Base-by-base conservation (phyloP, 139 green algal species). In the Nannochloris sp. region DNA sequence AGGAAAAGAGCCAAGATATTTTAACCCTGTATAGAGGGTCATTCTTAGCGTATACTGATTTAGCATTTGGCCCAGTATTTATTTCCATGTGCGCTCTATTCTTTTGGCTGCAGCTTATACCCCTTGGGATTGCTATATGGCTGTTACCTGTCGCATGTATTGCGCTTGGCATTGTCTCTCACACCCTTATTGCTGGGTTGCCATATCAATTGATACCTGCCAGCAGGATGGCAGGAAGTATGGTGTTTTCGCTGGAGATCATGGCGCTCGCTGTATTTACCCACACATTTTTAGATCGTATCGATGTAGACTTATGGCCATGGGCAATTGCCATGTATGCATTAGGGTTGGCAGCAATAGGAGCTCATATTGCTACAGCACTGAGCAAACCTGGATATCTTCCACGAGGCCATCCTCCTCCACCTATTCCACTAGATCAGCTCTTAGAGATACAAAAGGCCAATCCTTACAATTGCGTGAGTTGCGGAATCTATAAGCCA, bases 401-500 rank as follows among this genome's bases (percentile, higher is more conserved):
- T 37, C 46, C 69, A 34, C 23, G 43, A 1, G 44, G 34, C 6
- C 50, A 53, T 23, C 14, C 34, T 29, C 67, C 67, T 27, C 48
- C 48, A 25, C 60, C 34, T 36, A 24, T 73, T 40, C 23, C 67
- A 24, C 46, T 59, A n/a, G 44, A 44, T 14, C 57, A 73, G 48
- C 57, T 64, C 21, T 21, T 34, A 16, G 16, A 23, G 56, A n/a
- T 55, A 25, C 66, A 60, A 3, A 24, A 48, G 10, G 29, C 44
- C 14, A 70, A 61, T 66, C 74, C 70, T 6, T 57, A 56, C 19
- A 43, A 31, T 29, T 82, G 74, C 56, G 58, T 61, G 23, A 82
- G 69, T n/a, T 83, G 76, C 53, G 55, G 60, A 14, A 60, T 79
- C 23, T 70, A 76, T 19, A 60, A 66, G 31, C 78, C 78, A 25